Evolutionary conservation across 768 basidiomycete genomes (phyloP), one percentile per base, ranked within the genome.

Genomic region (Termitomyces sp.): DNA sequence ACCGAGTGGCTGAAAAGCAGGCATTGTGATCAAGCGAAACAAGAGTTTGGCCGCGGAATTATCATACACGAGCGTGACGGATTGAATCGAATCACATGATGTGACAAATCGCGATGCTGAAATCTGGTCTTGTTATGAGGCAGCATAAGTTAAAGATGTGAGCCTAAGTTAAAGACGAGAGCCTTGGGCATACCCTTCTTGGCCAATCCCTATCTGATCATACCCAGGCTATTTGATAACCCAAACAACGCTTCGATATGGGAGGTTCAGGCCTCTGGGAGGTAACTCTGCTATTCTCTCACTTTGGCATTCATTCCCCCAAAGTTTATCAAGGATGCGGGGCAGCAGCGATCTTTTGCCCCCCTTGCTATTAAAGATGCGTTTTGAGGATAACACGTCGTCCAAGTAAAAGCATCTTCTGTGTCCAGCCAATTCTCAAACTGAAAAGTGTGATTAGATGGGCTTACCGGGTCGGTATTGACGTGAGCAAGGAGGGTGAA

Each of bases 1-100:
- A 11, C 52, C 17, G 5, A 67, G 73, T 5, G 70, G 56, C 64
- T 76, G 70, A 51, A 76, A 77, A 12, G 69, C 64, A 47, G 75
- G 73, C 74, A 77, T 78, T 6, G 8, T 59, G n/a, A 12, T 49
- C 11, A 29, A 1, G 29, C 8, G 3, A 8, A 40, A 15, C 36
- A 32, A 40, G 31, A 25, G 25, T 25, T 25, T 25, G 20, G 20
- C 20, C 20, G 20, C 20, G 20, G 20, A 25, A 25, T 25, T 25
- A 25, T 25, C 20, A 12, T n/a, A 50, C 53, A 46, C 50, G 36
- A 34, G 25, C 38, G 56, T 55, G 61, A 61, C 50, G 31, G 32
- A 46, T 15, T 1, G 5, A 29, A 48, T 64, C 52, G 5, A 29
- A 48, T 64, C 52, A 59, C 63, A 38, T 31, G 57, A n/a, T 32